phyloP scores from a whole-genome alignment of 306 rosid species.

The Sicyos edulis region DNA sequence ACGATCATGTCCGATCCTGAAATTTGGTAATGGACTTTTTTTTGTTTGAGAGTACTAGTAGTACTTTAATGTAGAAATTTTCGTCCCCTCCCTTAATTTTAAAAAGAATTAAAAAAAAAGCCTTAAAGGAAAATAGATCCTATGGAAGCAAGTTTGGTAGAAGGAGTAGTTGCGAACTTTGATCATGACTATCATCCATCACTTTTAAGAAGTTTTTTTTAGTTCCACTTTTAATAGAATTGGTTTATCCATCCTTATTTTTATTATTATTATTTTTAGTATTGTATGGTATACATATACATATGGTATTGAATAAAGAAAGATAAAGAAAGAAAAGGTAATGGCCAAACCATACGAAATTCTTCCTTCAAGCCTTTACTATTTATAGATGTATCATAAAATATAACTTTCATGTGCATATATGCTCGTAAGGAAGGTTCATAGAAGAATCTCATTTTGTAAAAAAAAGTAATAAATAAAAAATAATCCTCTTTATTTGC shows the following conservation, averaged over 20 bases:
- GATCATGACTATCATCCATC: background rate
- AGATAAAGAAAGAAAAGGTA: background rate
- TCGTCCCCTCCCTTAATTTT: too few species aligned
- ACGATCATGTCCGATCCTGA: too few species aligned
- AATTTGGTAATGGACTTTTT: too few species aligned
- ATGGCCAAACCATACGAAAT: conserved; percentile 18
- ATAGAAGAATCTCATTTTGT: background rate
- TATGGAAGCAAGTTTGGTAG: too few species aligned
- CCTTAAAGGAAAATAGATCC: too few species aligned
- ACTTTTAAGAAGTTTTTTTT: background rate
- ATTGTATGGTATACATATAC: background rate
- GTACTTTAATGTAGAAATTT: too few species aligned
- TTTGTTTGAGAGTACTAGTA: too few species aligned
- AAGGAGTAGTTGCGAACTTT: too few species aligned
- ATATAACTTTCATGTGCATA: conserved; percentile 19
- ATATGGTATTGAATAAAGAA: background rate
- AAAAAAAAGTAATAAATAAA: too few species aligned
- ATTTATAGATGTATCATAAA: conserved; percentile 12
- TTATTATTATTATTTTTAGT: background rate
- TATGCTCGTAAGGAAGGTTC: conserved; percentile 25
- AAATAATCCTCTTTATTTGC: too few species aligned
- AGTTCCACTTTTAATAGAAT: background rate
- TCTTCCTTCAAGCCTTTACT: conserved; percentile 13
- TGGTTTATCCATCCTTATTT: background rate
- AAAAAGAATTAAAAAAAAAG: too few species aligned